Conservation (phyloP, 768 basidiomycete species). For the Leccinum pellstonianum region DNA sequence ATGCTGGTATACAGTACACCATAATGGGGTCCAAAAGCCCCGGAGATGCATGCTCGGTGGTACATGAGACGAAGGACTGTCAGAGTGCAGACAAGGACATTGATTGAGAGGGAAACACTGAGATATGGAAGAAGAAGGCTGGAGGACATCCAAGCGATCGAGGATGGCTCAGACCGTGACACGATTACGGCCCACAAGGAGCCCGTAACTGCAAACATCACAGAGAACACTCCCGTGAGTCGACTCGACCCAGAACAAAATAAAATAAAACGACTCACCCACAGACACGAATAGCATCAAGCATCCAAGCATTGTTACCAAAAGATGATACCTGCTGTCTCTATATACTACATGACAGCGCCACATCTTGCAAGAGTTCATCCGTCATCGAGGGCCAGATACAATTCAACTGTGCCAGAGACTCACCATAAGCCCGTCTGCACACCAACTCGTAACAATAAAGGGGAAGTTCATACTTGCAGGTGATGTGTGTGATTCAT, state of each 20-base stretch:
- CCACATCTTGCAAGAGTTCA: constrained; percentile 27
- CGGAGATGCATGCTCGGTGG: constrained; percentile 28
- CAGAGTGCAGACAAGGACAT: constrained; percentile 31
- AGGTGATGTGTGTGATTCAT: constrained; percentile 25
- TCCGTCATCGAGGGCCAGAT: background rate
- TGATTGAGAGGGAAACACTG: constrained; percentile 34
- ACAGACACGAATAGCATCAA: constrained; percentile 27
- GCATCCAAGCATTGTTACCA: constrained; percentile 19
- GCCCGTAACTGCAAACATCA: constrained; percentile 24
- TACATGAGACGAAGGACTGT: constrained; percentile 34
- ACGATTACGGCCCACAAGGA: constrained; percentile 30
- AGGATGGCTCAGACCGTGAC: constrained; percentile 22
- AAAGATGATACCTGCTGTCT: constrained; percentile 21
- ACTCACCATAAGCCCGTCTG: constrained; percentile 32
- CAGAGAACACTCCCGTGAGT: background rate
- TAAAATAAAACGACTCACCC: constrained; percentile 9
- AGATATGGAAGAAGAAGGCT: constrained; percentile 32
- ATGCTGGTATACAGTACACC: constrained; percentile 31
- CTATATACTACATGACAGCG: constrained; percentile 33
- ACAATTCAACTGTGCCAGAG: background rate
- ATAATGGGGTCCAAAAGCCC: constrained; percentile 26
- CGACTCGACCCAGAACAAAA: background rate
- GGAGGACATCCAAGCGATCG: constrained; percentile 31
- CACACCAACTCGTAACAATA: constrained; percentile 31
- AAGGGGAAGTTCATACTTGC: constrained; percentile 28